Base-by-base conservation (phyloP, 1,139 yeast genomes). In the Suhomyces bribrorum region DNA sequence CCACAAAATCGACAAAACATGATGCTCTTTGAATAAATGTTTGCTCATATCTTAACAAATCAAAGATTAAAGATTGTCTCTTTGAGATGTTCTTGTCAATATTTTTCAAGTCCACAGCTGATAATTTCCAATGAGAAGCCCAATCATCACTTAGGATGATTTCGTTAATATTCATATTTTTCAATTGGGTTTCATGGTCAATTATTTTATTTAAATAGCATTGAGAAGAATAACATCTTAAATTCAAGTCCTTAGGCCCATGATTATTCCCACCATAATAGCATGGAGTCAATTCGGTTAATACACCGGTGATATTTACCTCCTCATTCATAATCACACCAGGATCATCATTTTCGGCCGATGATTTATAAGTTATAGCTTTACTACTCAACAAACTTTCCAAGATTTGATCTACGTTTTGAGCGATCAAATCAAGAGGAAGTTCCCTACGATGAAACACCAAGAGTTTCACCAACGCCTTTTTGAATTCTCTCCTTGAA, bases 1-100 rank as follows among this genome's bases (percentile, higher is more conserved):
- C 75, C 5, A 69, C 76, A 9, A 54, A 42, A 23, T 78, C 77
- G 3, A 84, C 69, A 43, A 86, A 83, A 6, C 86, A 79, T 46
- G 73, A 71, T 3, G 90, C 83, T 53, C 88, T 75, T 39, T 78
- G 80, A 20, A 86, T 74, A 42, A 84, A 85, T n/a, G 80, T 76
- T 49, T 84, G 89, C 48, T 87, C 96, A 37, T 82, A 77, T 40
- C 83, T 72, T 25, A 88, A 77, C 32, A 87, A 63, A 55, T 88
- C 96, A 59, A 85, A 90, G 5, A 87, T 76, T 35, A 83, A 80
- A 37, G 87, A 83, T 56, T 88, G 96, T 27, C 83, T 72, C 52
- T 80, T 81, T 8, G 83, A 69, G 36, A 79, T 77, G 8, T 64
- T 64, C 20, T 76, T 77, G 41, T 78, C 83, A 11, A 81, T 65